Evolutionary conservation across 1,284 basidiomycete species (phyloP), one percentile per base, ranked within the genome.

Genomic region (Inonotus hispidus): DNA sequence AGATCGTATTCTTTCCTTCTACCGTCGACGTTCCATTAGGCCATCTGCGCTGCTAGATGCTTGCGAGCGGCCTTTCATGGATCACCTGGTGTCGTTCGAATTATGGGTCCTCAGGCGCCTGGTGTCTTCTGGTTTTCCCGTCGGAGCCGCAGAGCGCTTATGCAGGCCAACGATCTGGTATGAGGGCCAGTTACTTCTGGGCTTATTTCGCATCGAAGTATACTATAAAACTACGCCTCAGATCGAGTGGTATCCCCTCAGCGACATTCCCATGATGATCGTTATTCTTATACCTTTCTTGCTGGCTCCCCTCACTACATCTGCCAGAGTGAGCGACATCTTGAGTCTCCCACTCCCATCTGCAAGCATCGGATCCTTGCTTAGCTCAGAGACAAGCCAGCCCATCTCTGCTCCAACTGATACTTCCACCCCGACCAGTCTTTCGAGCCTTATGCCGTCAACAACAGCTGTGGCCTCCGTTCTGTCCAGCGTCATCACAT

Each of bases 361-460:
- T 2, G 29, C 39, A 35, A 19, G 29, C 21, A 53, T 21, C 23
- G 8, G 49, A 8, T 37, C 59, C 11, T 35, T 35, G 52, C 14
- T 29, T 8, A 27, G 7, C 43, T 7, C 16, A 25, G 2, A 11
- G 8, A 37, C 53, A 13, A 56, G 54, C 37, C 50, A 56, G 27
- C 50, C 60, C 16, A 54, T 38, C 13, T 54, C 60, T 11, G 49
- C 29, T 16, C n/a, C 27, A 13, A 23, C 37, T 16, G 41, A 23
- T 5, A 43, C 53, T 35, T 41, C 53, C 11, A 8, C 37, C 19
- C 19, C 53, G 1, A 2, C 53, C 21, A 45, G n/a, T 27, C 25
- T 43, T 13, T 38, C 59, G 13, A 61, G 54, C 37, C 52, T 61
- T 47, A 61, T 54, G 27, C 54, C 54, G 25, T 54, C 60, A 6